phyloP scores from a whole-genome alignment of 805 yeast genomes.

The Pichia nakasei region DNA sequence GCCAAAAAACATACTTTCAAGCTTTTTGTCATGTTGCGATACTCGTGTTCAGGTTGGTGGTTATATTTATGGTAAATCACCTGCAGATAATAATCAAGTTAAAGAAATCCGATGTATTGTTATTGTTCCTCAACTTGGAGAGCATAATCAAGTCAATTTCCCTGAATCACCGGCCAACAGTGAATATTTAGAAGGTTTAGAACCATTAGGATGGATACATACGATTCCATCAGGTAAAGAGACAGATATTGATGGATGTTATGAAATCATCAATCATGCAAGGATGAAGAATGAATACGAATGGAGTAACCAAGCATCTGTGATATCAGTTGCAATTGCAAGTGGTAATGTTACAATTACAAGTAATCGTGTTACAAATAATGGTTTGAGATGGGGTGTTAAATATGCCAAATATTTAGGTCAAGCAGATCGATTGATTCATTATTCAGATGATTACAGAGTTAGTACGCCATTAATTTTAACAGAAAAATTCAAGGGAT shows the following conservation, averaged over 20 bases:
- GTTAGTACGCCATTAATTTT: conserved; percentile 58
- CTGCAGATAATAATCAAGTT: conserved; percentile 58
- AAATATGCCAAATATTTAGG: conserved; percentile 48
- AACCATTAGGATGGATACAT: conserved; percentile 91
- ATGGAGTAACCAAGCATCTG: conserved; percentile 40
- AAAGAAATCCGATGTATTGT: conserved; percentile 73
- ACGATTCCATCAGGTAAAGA: conserved; percentile 61
- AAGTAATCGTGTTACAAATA: conserved; percentile 50
- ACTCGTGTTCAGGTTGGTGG: conserved; percentile 77
- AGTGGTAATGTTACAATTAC: conserved; percentile 80
- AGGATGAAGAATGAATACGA: conserved; percentile 27
- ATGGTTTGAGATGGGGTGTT: conserved; percentile 75
- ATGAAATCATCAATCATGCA: conserved; percentile 59
- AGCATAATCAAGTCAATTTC: conserved; percentile 52
- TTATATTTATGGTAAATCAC: conserved; percentile 69
- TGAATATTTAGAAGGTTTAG: conserved; percentile 44
- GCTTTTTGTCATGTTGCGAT: conserved; percentile 75
- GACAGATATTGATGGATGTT: conserved; percentile 48
- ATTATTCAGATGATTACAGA: conserved; percentile 55
- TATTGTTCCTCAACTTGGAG: conserved; percentile 84
- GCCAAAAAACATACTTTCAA: conserved; percentile 73
- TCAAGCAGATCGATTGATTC: conserved; percentile 57
- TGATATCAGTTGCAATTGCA: conserved; percentile 60
- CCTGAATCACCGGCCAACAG: conserved; percentile 38
- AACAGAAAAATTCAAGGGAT: conserved; percentile 70